Evolutionary conservation across 345 rosid genomes (phyloP).

Genomic region (Boechera retrofracta): DNA sequence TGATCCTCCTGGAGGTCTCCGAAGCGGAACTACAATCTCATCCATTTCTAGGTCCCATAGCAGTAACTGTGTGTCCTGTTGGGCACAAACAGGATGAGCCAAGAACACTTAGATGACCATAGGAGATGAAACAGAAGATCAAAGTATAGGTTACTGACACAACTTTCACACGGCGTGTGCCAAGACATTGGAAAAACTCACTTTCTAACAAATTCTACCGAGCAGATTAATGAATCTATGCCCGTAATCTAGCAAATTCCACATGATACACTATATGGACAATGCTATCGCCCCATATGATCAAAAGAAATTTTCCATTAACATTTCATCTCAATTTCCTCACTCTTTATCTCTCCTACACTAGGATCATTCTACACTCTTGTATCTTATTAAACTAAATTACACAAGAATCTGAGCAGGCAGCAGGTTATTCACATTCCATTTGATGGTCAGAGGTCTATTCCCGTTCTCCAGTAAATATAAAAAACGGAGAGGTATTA

Average conservation of each 20-base stretch:
- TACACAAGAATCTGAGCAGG: too few relatives aligned
- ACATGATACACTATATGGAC: neutral
- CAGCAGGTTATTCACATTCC: too few relatives aligned
- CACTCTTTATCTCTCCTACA: neutral
- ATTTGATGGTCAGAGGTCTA: too few relatives aligned
- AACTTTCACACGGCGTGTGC: neutral
- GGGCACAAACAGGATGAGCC: neutral
- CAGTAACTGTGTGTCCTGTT: conserved; percentile 89
- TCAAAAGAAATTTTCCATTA: neutral
- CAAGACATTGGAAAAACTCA: neutral
- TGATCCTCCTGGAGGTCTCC: conserved; percentile 91
- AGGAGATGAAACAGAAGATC: neutral
- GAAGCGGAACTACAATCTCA: conserved; percentile 94
- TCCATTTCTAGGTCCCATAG: conserved; percentile 99
- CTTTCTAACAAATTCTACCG: conserved; percentile 5
- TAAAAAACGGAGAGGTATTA: neutral
- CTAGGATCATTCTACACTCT: conserved; percentile 1
- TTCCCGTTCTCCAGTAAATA: too few relatives aligned
- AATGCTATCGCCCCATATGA: conserved; percentile 4
- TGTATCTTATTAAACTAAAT: neutral
- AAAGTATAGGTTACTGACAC: neutral
- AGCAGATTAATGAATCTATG: neutral
- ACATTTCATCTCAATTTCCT: neutral
- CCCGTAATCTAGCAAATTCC: neutral
- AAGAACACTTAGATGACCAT: conserved; percentile 3